Evolutionary conservation across 805 yeast species (phyloP), one percentile per base, ranked within the genome.

Genomic region (Candida vartiovaarae): DNA sequence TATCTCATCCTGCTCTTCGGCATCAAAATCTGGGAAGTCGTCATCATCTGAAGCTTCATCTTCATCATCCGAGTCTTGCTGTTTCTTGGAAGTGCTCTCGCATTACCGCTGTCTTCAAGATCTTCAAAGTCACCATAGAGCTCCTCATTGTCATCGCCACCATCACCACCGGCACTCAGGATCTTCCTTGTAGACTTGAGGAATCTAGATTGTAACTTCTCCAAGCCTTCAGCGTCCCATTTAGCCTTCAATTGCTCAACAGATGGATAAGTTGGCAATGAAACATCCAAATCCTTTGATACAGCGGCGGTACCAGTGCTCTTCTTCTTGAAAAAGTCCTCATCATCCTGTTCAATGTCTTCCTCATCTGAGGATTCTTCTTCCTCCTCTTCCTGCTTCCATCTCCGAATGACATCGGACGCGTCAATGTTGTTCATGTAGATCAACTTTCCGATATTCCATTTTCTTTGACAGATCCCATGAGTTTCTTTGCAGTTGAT

Each of bases 341-440:
- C 66, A n/a, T 59, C 60, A 4, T 54, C 62, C 7, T 35, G 20
- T 70, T 74, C 64, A 27, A 55, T 54, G 20, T 57, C 62, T 36
- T 58, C 62, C 38, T 70, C 76, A 23, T 66, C 72, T 11, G 67
- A 74, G 55, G 54, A 70, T 4, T 68, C 71, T 4, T 65, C 70
- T 8, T 67, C 69, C n/a, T 66, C 68, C 2, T 55, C 62, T 34
- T 69, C 72, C 53, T 74, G 70, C 51, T 63, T 77, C 95, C 95
- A 86, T 63, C 90, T 75, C 34, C 67, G 68, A 38, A 87, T 68
- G 31, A 75, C 93, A 50, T 84, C 93, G 1, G 66, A 70, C 0
- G 97, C 90, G 9, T 79, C 76, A 35, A 88, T 71, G 52, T 86
- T 83, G 45, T 82, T 80, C 76, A 84, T 72, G 62, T 93, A 91